Evolutionary conservation across 495 filamentous ascomycete genomes (phyloP).

Genomic region (Xylaria flabelliformis): DNA sequence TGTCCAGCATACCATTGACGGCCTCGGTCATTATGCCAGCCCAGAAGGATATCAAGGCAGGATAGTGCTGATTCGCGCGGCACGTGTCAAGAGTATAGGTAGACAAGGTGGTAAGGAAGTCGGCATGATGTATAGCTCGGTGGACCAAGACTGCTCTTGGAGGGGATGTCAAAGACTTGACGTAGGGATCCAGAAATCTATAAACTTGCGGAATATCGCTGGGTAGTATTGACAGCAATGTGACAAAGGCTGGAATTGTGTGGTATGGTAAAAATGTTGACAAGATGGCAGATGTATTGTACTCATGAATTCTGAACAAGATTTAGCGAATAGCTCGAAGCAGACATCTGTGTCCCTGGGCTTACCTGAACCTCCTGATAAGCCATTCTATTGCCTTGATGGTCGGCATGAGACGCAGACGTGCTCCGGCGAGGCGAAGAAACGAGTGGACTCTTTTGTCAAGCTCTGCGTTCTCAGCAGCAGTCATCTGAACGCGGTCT

Average conservation of each 20-base stretch:
- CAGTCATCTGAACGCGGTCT: constrained; percentile 84
- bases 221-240: constrained; percentile 83
- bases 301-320: constrained; percentile 78
- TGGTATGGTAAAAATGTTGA: constrained; percentile 94
- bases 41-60: constrained; percentile 85
- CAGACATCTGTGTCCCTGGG: not conserved
- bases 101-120: constrained; percentile 75
- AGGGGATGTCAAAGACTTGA: constrained; percentile 71
- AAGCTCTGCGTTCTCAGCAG: constrained; percentile 77
- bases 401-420: constrained; percentile 80
- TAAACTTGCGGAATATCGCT: constrained; percentile 73
- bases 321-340: constrained; percentile 41
- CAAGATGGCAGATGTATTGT: constrained; percentile 80
- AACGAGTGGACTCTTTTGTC: constrained; percentile 80
- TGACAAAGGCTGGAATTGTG: constrained; percentile 76
- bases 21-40: constrained; percentile 82
- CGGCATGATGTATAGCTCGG: constrained; percentile 72
- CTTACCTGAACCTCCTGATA: constrained; percentile 84
- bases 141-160: constrained; percentile 82
- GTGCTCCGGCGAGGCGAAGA: constrained; percentile 74
- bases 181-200: constrained; percentile 84
- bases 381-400: constrained; percentile 95
- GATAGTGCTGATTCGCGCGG: constrained; percentile 70
- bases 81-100: constrained; percentile 74
- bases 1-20: constrained; percentile 77